These are phyloP conservation scores for Vavraia culicis DNA, from an alignment of 371 early-diverging fungal genomes.

Conservation along the genomic window DNA sequence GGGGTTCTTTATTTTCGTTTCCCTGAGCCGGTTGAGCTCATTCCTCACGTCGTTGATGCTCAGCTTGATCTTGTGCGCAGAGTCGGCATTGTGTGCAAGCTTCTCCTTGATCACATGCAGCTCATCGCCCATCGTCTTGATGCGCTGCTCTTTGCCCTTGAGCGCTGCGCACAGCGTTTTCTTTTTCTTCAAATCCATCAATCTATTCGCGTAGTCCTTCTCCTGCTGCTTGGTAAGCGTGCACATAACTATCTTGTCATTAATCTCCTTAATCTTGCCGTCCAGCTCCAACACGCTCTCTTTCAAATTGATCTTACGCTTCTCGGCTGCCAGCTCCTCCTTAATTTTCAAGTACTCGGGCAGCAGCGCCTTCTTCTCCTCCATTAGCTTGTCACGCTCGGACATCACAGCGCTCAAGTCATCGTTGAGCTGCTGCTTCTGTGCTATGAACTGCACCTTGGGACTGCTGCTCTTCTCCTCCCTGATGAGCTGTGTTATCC, in stretches of 20 bases:
- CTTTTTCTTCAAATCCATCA: slow-evolving; percentile 15
- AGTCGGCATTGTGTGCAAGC: too few relatives aligned
- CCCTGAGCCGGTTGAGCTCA: slow-evolving; percentile 3
- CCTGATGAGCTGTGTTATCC: too few relatives aligned
- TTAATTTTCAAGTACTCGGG: too few relatives aligned
- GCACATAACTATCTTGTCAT: slow-evolving; percentile 19
- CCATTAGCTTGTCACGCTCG: too few relatives aligned
- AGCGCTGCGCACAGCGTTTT: slow-evolving; percentile 14
- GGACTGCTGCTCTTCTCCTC: too few relatives aligned
- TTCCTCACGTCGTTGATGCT: slow-evolving; percentile 13
- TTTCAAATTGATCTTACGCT: too few relatives aligned
- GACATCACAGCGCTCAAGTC: too few relatives aligned
- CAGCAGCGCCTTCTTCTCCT: too few relatives aligned
- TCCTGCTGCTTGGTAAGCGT: slow-evolving; percentile 15
- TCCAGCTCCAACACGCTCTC: slow-evolving; percentile 13
- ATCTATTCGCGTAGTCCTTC: slow-evolving; percentile 23
- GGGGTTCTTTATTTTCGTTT: slow-evolving; percentile 16
- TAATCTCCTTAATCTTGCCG: slow-evolving; percentile 21
- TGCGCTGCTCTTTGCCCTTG: slow-evolving; percentile 7
- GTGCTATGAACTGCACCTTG: too few relatives aligned
- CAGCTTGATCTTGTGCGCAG: too few relatives aligned
- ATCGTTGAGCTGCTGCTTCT: too few relatives aligned
- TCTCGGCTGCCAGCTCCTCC: too few relatives aligned
- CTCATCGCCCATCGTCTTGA: slow-evolving; percentile 6
- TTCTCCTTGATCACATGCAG: neutral